phyloP scores from a whole-genome alignment of 768 basidiomycete genomes.

The Amanita polypyramis region DNA sequence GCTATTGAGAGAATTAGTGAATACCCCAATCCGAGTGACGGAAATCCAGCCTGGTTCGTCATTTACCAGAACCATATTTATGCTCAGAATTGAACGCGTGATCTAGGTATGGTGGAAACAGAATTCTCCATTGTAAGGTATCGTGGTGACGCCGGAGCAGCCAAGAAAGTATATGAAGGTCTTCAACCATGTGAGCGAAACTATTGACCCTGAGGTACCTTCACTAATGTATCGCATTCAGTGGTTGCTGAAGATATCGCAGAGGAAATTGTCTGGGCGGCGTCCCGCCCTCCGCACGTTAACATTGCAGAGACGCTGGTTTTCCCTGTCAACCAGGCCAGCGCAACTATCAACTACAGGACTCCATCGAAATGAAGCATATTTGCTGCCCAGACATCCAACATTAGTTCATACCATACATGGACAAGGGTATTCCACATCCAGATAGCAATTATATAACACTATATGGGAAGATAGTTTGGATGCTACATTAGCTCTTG shows the following conservation, averaged over 20 bases:
- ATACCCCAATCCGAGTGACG: conserved; percentile 87
- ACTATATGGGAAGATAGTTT: background rate
- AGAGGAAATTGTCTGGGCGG: conserved; percentile 97
- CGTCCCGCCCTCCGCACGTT: conserved; percentile 83
- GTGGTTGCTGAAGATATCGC: conserved; percentile 84
- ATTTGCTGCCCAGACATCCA: conserved; percentile 7
- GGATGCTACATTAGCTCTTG: conserved; percentile 18
- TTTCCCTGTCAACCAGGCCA: conserved; percentile 74
- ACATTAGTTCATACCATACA: conserved; percentile 10
- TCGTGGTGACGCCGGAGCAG: conserved; percentile 72
- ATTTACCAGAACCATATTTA: conserved; percentile 7
- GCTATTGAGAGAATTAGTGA: conserved; percentile 78
- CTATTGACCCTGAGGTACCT: background rate
- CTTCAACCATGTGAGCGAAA: conserved; percentile 66
- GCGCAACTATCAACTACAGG: conserved; percentile 52
- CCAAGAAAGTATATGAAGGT: conserved; percentile 87
- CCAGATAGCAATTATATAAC: background rate
- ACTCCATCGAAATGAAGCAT: conserved; percentile 23
- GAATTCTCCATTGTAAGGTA: conserved; percentile 90
- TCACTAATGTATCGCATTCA: conserved; percentile 19
- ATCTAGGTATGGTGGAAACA: conserved; percentile 33
- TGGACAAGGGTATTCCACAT: background rate
- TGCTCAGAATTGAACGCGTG: background rate
- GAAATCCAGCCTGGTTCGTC: conserved; percentile 83
- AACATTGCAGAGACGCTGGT: conserved; percentile 79